Conservation (phyloP, 129 eudicot genomes). For the Dittrichia graveolens region DNA sequence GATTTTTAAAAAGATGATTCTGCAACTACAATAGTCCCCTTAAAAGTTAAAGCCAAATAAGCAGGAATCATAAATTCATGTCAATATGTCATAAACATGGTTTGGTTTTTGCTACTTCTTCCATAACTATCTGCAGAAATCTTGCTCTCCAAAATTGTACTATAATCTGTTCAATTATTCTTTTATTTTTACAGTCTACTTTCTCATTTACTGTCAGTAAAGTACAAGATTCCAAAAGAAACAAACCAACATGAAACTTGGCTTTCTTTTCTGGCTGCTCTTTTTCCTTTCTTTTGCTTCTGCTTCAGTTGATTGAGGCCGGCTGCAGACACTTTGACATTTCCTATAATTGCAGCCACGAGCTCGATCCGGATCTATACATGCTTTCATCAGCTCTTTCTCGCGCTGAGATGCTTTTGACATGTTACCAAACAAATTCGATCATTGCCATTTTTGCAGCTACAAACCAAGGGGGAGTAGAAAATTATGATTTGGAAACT, state of each 20-base stretch:
- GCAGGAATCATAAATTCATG: too few relatives aligned
- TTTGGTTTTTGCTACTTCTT: background rate
- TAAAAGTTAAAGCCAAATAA: background rate
- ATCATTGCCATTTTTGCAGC: constrained; percentile 90
- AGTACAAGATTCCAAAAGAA: too few relatives aligned
- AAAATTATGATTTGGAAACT: too few relatives aligned
- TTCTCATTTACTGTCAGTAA: too few relatives aligned
- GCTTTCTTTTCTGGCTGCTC: constrained; percentile 52
- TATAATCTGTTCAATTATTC: too few relatives aligned
- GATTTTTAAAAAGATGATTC: too few relatives aligned
- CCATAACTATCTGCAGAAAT: background rate
- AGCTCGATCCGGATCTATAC: constrained; percentile 96
- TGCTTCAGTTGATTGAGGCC: constrained; percentile 90
- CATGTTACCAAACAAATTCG: constrained; percentile 74
- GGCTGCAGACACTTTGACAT: constrained; percentile 79
- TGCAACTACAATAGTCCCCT: too few relatives aligned
- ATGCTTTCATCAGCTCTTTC: constrained; percentile 96
- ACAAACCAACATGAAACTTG: constrained; percentile 14
- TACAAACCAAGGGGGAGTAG: constrained; percentile 23
- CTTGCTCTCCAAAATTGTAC: too few relatives aligned
- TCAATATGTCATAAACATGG: background rate
- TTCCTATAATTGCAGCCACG: constrained; percentile 83
- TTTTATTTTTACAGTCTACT: background rate
- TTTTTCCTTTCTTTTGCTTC: constrained; percentile 92
- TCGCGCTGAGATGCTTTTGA: constrained; percentile 72